Base-by-base conservation (phyloP, 495 filamentous ascomycete species). In the Entonaema liquescens region DNA sequence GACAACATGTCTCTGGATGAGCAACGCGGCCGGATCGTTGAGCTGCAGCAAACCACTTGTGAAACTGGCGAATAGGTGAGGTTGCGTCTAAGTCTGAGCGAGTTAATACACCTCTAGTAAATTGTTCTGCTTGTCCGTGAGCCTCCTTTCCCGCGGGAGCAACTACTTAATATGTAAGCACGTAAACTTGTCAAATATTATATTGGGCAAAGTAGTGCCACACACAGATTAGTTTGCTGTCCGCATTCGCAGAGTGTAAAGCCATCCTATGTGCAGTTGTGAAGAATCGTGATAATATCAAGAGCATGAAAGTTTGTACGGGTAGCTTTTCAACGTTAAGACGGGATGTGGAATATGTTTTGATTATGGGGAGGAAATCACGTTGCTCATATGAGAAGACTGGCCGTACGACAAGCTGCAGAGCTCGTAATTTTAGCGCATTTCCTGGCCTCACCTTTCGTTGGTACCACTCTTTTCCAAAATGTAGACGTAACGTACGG, bases 1-100 rank as follows among this genome's bases (percentile, higher is more conserved):
- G 82, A 17, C 88, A 91, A 67, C 89, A 89, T 31, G 85, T 91
- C 86, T 92, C 94, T 66, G 84, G 95, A 67, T 94, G 91, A 59
- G 87, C 84, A 54, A 93, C 86, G 15, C 83, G 77, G 13, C 74
- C 73, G 31, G 59, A 82, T 13, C 83, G 76, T 64, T 89, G 88
- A 0, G 93, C 91, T 65, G 87, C 84, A 9, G 83, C 83, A 86
- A 94, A 98, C 94, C 95, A 98, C 69, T 79, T 77, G 79, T 97
- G 86, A 84, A 98, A 98, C 79, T 97, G 95, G 59, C 83, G 83
- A 65, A 95, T 82, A 4, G 96, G 93, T 72, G 79, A 79, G 6
- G 81, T 50, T 17, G 81, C 69, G 61, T 84, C 74, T 42, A 93
- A 87, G 66, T 89, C 81, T 8, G 74, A 68, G 71, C 81, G 81